These are phyloP conservation scores for Solanum aculeatissimum DNA, from an alignment of 305 asterid genomes.

Conservation along the genomic window DNA sequence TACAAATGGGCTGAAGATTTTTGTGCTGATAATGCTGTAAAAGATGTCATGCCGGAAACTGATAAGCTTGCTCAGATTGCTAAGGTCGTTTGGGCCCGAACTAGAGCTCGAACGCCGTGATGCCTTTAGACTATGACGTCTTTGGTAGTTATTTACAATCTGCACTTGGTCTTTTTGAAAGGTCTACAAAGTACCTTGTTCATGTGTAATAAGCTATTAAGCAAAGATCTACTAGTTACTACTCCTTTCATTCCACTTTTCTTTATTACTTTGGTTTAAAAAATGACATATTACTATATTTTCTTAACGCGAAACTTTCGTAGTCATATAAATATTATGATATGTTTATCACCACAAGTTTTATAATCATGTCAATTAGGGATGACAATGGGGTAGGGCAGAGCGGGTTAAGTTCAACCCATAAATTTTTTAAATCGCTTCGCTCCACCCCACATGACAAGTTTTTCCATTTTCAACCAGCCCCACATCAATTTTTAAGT, in stretches of 20 bases:
- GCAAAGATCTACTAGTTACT: neutral
- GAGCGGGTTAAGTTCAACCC: too few species aligned
- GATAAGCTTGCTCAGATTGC: slow-evolving; percentile 25
- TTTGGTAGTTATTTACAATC: neutral
- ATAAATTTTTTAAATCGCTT: too few species aligned
- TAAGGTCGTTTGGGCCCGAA: neutral
- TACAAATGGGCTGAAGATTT: slow-evolving; percentile 29
- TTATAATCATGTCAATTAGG: neutral
- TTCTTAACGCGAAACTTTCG: neutral
- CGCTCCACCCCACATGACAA: too few species aligned
- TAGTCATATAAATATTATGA: neutral
- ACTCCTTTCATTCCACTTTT: neutral
- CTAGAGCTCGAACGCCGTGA: neutral
- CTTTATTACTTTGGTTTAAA: neutral
- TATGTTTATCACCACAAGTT: neutral
- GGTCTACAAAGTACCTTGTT: neutral
- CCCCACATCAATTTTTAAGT: too few species aligned
- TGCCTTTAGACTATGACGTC: neutral
- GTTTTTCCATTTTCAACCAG: too few species aligned
- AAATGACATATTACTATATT: neutral
- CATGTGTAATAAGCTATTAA: neutral
- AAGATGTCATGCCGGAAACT: slow-evolving; percentile 29
- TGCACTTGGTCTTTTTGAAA: neutral
- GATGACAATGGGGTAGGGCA: too few species aligned
- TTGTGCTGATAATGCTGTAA: slow-evolving; percentile 14